Base-by-base conservation (phyloP, 306 rosid genomes). In the Prunus campanulata region DNA sequence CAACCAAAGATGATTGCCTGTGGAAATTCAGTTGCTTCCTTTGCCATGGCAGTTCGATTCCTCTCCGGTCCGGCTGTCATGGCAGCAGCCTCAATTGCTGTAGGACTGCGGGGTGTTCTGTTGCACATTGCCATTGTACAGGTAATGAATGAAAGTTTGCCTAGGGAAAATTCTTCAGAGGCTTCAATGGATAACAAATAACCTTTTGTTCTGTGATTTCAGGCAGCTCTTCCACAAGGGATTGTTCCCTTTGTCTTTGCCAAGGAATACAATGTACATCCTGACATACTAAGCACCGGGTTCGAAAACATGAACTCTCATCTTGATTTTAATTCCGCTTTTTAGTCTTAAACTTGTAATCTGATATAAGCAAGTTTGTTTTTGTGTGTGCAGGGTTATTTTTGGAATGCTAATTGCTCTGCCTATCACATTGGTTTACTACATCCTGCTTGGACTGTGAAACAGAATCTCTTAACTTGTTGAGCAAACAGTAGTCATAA, bases 191-290 rank as follows among this genome's bases (percentile, higher is more conserved):
- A 15, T 48, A 29, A 68, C 72, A 14, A 14, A 46, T 24, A 47
- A 11, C 39, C 42, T 75, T 64, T 13, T 67, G 2, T 15, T 24
- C 25, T 46, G 54, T 29, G 49, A 32, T 71, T 68, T 68, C 81
- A 90, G 98, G 96, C 98, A 19, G 96, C 96, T 30, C 90, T 93
- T 68, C 98, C 98, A 0, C 96, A 93, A 82, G 98, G 98, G 71
- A 93, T 93, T 79, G 98, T 90, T 29, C 98, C 96, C 3, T 90
- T 90, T 63, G 96, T 93, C 77, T 93, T 93, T 85, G 94, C 93
- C 8, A 93, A 93, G 87, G 97, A 93, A 79, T 93, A 93, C 79
- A 93, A 90, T 44, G 96, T 93, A 78, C 96, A 93, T 83, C 97
- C 97, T 8, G 89, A 90, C 88, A 93, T 90, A 35, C 82, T 93